Evolutionary conservation across 2,329 filamentous ascomycete species (phyloP).

Genomic region (Polychaeton citri): DNA sequence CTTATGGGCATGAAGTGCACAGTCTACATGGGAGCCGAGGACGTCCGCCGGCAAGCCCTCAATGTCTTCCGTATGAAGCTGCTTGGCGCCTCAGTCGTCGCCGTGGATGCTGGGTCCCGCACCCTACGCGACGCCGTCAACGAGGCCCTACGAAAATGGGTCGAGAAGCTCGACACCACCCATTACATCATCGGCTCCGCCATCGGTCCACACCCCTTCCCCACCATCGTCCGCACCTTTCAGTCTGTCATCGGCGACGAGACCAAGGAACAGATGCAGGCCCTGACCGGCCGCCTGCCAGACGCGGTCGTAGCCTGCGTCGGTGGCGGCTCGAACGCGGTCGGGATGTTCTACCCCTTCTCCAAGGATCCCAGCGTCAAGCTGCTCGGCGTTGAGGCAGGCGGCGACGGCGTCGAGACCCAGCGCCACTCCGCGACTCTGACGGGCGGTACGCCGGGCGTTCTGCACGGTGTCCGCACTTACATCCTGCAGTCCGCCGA

Average conservation of each 20-base stretch:
- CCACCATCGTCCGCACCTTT: slow-evolving; percentile 93
- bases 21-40: slow-evolving; percentile 96
- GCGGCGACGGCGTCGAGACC: slow-evolving; percentile 84
- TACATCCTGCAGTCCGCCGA: slow-evolving; percentile 89
- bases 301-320: slow-evolving; percentile 96
- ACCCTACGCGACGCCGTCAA: slow-evolving; percentile 60
- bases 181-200: slow-evolving; percentile 98
- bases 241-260: slow-evolving; percentile 93
- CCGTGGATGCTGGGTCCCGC: slow-evolving; percentile 79
- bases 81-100: slow-evolving; percentile 80
- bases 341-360: slow-evolving; percentile 98
- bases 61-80: slow-evolving; percentile 99
- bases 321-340: slow-evolving; percentile 86
- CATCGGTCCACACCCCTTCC: slow-evolving; percentile 95
- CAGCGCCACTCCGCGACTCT: slow-evolving; percentile 76
- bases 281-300: slow-evolving; percentile 74
- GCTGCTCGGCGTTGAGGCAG: slow-evolving; percentile 86
- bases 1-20: slow-evolving; percentile 98
- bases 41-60: slow-evolving; percentile 86
- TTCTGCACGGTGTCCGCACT: slow-evolving; percentile 88
- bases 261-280: slow-evolving; percentile 82
- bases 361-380: slow-evolving; percentile 72
- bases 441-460: slow-evolving; percentile 73
- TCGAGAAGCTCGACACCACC: slow-evolving; percentile 79
- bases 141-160: slow-evolving; percentile 88